phyloP scores from a whole-genome alignment of 192 early-diverging fungal species.

The Umbelopsis isabellina region DNA sequence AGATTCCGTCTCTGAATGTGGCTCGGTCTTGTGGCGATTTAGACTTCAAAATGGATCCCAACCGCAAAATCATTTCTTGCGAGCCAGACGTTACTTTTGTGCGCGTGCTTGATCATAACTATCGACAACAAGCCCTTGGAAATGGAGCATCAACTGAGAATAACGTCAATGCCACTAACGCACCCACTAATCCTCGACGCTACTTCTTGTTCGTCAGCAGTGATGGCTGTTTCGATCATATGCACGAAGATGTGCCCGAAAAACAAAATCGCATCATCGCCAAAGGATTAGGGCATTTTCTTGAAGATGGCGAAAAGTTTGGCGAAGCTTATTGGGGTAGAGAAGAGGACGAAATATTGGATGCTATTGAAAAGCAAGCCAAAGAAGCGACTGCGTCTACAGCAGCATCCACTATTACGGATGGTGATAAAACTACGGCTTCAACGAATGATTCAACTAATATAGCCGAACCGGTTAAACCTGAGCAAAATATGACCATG shows the following conservation, averaged over 20 bases:
- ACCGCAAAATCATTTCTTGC: constrained; percentile 52
- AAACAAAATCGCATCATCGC: constrained; percentile 53
- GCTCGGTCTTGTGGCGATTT: constrained; percentile 61
- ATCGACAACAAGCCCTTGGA: not conserved
- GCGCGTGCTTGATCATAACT: constrained; percentile 34
- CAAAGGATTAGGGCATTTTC: constrained; percentile 51
- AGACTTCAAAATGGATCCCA: constrained; percentile 58
- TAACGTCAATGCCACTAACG: not conserved
- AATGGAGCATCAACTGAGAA: not conserved
- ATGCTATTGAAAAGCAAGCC: not conserved
- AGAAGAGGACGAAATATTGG: constrained; percentile 17
- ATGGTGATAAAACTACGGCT: not conserved
- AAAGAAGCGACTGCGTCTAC: not conserved
- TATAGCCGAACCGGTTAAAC: not conserved
- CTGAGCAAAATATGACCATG: not conserved
- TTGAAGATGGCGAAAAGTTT: constrained; percentile 55
- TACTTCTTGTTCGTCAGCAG: constrained; percentile 62
- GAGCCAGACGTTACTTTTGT: constrained; percentile 60
- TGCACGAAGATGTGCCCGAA: constrained; percentile 50
- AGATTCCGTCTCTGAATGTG: constrained; percentile 55
- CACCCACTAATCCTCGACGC: constrained; percentile 24
- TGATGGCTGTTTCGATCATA: constrained; percentile 63
- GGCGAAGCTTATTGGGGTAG: constrained; percentile 26
- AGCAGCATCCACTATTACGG: not conserved
- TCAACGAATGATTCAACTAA: not conserved